phyloP scores from a whole-genome alignment of 2,329 filamentous ascomycete species.

The Pseudocercospora eumusae region DNA sequence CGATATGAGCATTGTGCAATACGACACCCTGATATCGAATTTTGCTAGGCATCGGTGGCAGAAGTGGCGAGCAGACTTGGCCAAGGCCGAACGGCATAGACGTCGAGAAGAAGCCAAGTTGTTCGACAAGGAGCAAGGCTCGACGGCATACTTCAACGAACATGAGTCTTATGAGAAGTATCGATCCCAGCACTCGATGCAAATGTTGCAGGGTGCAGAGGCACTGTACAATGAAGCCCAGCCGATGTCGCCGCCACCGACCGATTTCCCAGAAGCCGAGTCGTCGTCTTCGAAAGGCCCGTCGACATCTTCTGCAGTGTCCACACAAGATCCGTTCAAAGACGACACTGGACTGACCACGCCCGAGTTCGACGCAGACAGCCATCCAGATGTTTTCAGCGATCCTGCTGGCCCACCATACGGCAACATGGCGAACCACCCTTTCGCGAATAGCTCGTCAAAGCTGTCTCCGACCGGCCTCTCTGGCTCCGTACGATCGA shows the following conservation, averaged over 20 bases:
- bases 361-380: constrained; percentile 23
- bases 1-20: constrained; percentile 70
- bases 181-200: constrained; percentile 1
- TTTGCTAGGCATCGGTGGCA: constrained; percentile 76
- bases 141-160: not conserved
- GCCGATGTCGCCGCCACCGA: constrained; percentile 39
- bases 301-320: constrained; percentile 9
- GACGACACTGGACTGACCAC: constrained; percentile 21
- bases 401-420: constrained; percentile 34
- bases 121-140: not conserved
- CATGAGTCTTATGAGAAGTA: constrained; percentile 6
- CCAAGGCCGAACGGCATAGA: constrained; percentile 57
- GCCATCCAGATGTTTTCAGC: constrained; percentile 28
- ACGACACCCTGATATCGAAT: constrained; percentile 76
- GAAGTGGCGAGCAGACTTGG: constrained; percentile 73
- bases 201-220: constrained; percentile 12
- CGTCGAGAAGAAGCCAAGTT: constrained; percentile 32
- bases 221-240: constrained; percentile 41
- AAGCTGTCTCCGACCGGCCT: constrained; percentile 26
- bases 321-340: not conserved
- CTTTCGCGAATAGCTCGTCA: constrained; percentile 49
- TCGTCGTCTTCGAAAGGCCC: constrained; percentile 30
- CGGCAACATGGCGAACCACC: constrained; percentile 38
- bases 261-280: constrained; percentile 26
- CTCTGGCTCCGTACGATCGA: not conserved